Conservation (phyloP, 495 filamentous ascomycete species). For the Aspergillus taichungensis region DNA sequence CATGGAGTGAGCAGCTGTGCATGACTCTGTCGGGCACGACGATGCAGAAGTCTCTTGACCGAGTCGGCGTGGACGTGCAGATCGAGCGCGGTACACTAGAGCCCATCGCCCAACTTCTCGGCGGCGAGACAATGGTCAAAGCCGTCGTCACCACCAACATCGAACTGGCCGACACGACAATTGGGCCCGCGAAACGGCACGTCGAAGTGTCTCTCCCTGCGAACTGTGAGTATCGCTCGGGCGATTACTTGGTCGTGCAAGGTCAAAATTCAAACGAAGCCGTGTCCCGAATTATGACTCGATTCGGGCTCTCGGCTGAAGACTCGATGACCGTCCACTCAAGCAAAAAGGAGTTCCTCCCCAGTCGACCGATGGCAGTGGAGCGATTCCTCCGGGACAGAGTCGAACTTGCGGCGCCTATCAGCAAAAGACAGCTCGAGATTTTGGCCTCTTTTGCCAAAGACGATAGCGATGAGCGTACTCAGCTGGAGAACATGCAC, state of each 20-base stretch:
- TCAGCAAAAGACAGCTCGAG: background rate
- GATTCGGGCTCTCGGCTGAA: slow-evolving; percentile 2
- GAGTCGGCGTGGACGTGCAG: too few species aligned
- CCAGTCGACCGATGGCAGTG: background rate
- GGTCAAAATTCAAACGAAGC: background rate
- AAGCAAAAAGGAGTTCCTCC: too few species aligned
- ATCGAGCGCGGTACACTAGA: too few species aligned
- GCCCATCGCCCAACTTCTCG: too few species aligned
- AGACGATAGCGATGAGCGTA: background rate
- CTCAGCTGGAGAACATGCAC: background rate
- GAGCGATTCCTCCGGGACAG: background rate
- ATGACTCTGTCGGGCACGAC: too few species aligned
- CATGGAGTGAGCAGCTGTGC: too few species aligned
- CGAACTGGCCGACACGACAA: too few species aligned
- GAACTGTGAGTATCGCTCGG: background rate
- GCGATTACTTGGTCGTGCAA: slow-evolving; percentile 8
- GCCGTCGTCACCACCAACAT: too few species aligned
- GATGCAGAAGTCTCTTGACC: too few species aligned
- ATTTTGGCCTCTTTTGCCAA: background rate
- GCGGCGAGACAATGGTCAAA: too few species aligned
- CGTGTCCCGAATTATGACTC: slow-evolving; percentile 1
- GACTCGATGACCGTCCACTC: background rate
- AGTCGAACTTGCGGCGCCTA: background rate
- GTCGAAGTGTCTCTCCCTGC: slow-evolving; percentile 2
- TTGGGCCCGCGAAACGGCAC: background rate